Evolutionary conservation across 495 filamentous ascomycete genomes (phyloP).

Genomic region (Penicillium herquei): DNA sequence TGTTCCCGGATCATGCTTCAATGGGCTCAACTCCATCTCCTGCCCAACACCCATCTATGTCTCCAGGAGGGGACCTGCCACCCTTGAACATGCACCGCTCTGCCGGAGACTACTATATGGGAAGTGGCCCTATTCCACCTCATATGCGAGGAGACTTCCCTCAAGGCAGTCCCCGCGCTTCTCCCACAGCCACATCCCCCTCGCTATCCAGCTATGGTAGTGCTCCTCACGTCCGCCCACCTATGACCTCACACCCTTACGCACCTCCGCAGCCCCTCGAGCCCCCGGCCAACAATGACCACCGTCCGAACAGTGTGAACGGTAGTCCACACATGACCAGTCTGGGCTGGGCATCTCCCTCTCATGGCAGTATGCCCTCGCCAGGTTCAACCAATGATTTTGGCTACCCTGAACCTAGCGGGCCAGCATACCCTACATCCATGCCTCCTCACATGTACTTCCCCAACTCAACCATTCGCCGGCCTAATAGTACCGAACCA

Average conservation of each 20-base stretch:
- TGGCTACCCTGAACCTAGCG: slow-evolving; percentile 67
- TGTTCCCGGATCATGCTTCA: slow-evolving; percentile 78
- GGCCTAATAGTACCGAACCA: slow-evolving; percentile 70
- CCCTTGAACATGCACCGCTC: slow-evolving; percentile 71
- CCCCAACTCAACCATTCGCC: slow-evolving; percentile 59
- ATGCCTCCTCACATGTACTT: slow-evolving; percentile 67
- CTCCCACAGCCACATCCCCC: slow-evolving; percentile 60
- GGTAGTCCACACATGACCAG: slow-evolving; percentile 74
- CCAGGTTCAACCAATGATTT: slow-evolving; percentile 65
- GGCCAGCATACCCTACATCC: slow-evolving; percentile 50
- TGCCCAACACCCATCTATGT: slow-evolving; percentile 72
- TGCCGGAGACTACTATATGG: slow-evolving; percentile 64
- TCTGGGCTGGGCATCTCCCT: slow-evolving; percentile 72
- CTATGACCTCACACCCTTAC: slow-evolving; percentile 83
- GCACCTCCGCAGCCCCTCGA: slow-evolving; percentile 84
- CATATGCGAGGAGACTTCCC: slow-evolving; percentile 79
- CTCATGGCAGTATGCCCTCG: slow-evolving; percentile 60
- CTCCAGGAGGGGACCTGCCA: slow-evolving; percentile 73
- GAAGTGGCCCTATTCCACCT: slow-evolving; percentile 69
- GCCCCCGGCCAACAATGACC: slow-evolving; percentile 77
- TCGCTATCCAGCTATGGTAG: slow-evolving; percentile 57
- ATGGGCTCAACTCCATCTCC: slow-evolving; percentile 85
- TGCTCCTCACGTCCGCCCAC: slow-evolving; percentile 57
- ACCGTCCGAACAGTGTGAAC: slow-evolving; percentile 61
- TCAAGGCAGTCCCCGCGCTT: slow-evolving; percentile 69